Evolutionary conservation across 768 basidiomycete species (phyloP), one percentile per base, ranked within the genome.

Genomic region (Sutorius australiensis): DNA sequence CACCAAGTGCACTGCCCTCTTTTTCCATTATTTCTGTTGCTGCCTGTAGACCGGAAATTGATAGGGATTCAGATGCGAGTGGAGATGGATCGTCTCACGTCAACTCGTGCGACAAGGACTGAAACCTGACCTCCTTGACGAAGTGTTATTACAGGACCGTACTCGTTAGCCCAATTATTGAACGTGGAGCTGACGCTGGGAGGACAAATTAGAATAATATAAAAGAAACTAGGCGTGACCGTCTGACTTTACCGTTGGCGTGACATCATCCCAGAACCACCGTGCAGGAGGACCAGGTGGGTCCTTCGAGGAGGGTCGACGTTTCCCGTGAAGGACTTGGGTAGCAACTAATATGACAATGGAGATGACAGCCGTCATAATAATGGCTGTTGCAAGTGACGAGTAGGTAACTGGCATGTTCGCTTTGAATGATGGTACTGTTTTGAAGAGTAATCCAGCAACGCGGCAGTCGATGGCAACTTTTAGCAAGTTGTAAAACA

Each of bases 21-120:
- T 79, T 78, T 64, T 84, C 83, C 80, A 84, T 78, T 44, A 84
- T 78, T 8, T 83, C 82, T 0, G 79, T 73, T 0, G 81, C 80
- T 10, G 79, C 81, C 64, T 82, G 46, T 2, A 46, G 5, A 34
- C 16, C 12, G 38, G 5, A 40, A 68, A 31, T 1, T 10, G 6
- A 17, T 38, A 17, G 9, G 17, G 17, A 5, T 38, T 19, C 37
- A 5, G 5, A 53, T 10, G 11, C 3, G 11, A 36, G 1, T 1
- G 28, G 11, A 42, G 3, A 31, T n/a, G 6, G 42, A 19, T 1
- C 5, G 6, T 9, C 59, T 37, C 54, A 67, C 67, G 1, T 61
- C 48, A 17, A 63, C 51, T 2, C 63, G 42, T 9, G 55, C 42
- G 2, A 68, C 51, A 2, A 68, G 46, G 24, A 70, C 49, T 17